Conservation (phyloP, 345 rosid species). For the Lumnitzera racemosa region DNA sequence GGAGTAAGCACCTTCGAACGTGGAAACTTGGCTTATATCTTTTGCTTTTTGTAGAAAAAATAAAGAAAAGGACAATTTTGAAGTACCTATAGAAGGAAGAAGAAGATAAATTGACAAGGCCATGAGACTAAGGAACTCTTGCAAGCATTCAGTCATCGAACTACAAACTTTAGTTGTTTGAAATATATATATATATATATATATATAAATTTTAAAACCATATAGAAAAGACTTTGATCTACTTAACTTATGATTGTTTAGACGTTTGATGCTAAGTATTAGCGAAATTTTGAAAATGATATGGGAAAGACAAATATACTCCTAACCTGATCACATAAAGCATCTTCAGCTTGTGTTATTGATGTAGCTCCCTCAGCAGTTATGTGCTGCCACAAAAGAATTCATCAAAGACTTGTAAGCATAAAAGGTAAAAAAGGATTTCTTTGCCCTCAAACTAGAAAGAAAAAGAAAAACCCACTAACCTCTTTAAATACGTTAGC, state of each 20-base stretch:
- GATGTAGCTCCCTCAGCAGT: slow-evolving; percentile 27
- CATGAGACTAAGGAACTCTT: too few relatives aligned
- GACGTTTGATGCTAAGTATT: not conserved
- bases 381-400: slow-evolving; percentile 22
- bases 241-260: not conserved
- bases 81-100: too few relatives aligned
- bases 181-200: too few relatives aligned
- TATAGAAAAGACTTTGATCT: too few relatives aligned
- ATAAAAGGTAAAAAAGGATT: not conserved
- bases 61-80: too few relatives aligned
- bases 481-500: slow-evolving; percentile 32
- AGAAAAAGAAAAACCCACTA: not conserved
- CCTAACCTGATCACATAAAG: slow-evolving; percentile 25
- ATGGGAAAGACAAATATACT: not conserved
- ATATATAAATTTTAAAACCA: too few relatives aligned
- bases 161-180: too few relatives aligned
- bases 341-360: slow-evolving; percentile 36
- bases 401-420: not conserved
- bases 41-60: too few relatives aligned
- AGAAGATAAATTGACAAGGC: too few relatives aligned
- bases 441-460: not conserved
- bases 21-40: too few relatives aligned
- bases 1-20: too few relatives aligned
- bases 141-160: too few relatives aligned
- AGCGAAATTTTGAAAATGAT: not conserved